Evolutionary conservation across 192 early-diverging fungal species (phyloP).

Genomic region (Rhizophagus clarus): DNA sequence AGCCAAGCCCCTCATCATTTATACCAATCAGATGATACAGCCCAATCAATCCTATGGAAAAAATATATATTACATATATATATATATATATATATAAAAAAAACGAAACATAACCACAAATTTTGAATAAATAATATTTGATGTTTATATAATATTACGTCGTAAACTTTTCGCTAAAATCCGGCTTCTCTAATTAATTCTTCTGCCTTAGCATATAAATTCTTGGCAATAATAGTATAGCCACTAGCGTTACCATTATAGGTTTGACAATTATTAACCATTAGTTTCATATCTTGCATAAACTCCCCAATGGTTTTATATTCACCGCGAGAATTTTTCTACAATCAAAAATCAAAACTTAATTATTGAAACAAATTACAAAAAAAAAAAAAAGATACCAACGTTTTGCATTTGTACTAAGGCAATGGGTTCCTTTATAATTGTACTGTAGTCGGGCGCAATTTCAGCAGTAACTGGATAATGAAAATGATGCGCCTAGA

Average conservation of each 20-base stretch:
- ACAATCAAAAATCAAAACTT: neutral
- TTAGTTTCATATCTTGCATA: conserved; percentile 52
- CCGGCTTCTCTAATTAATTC: neutral
- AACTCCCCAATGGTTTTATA: conserved; percentile 53
- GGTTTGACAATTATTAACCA: conserved; percentile 53
- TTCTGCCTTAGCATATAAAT: conserved; percentile 42
- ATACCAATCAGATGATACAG: too few relatives aligned
- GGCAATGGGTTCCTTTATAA: conserved; percentile 55
- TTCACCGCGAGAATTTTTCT: conserved; percentile 32
- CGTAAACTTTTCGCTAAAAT: neutral
- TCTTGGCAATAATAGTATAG: conserved; percentile 47
- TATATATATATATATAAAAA: too few relatives aligned
- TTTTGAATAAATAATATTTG: neutral
- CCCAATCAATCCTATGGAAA: too few relatives aligned
- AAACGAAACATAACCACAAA: neutral
- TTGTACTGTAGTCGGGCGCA: conserved; percentile 54
- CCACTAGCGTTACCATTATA: conserved; percentile 57
- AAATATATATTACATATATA: too few relatives aligned
- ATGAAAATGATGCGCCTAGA: neutral
- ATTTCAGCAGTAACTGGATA: conserved; percentile 47
- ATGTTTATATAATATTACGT: too few relatives aligned
- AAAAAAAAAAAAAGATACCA: conserved; percentile 33
- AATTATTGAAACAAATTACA: neutral
- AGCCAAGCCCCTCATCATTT: too few relatives aligned
- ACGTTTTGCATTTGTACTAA: conserved; percentile 59